These are phyloP conservation scores for Glonium stellatum DNA, from an alignment of 495 filamentous ascomycete genomes.

Conservation along the genomic window DNA sequence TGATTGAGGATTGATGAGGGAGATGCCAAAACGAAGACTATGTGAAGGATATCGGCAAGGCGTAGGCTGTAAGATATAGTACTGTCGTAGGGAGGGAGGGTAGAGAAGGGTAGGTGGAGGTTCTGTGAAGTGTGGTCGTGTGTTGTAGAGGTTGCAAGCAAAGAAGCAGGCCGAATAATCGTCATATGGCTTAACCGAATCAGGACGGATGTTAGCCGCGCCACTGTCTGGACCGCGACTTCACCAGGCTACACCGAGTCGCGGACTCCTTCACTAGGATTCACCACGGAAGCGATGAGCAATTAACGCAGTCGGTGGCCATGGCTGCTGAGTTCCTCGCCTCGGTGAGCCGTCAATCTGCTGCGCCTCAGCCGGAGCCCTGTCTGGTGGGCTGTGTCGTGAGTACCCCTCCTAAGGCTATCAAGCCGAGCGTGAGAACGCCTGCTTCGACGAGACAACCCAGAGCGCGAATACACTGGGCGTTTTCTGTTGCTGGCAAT, in stretches of 20 bases:
- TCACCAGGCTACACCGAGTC: not conserved
- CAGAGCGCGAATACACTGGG: too few species aligned
- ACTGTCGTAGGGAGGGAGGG: not conserved
- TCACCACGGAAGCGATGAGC: not conserved
- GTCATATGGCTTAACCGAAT: slow-evolving; percentile 3
- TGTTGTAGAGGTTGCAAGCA: slow-evolving; percentile 1
- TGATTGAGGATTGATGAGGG: not conserved
- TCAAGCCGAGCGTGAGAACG: not conserved
- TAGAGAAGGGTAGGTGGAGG: not conserved
- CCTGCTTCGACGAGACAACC: not conserved
- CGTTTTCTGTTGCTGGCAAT: too few species aligned
- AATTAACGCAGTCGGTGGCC: not conserved
- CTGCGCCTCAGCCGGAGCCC: not conserved
- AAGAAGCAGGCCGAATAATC: slow-evolving; percentile 1
- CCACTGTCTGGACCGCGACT: not conserved
- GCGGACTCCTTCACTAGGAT: not conserved
- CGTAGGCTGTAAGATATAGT: not conserved
- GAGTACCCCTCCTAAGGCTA: not conserved
- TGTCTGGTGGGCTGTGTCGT: not conserved
- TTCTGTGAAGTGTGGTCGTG: not conserved
- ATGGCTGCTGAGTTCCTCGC: not conserved
- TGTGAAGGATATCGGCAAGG: not conserved
- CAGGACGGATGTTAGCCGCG: not conserved
- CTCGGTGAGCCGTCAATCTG: not conserved
- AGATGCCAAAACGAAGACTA: not conserved